These are phyloP conservation scores for Chlorophyllum brunneum DNA, from an alignment of 768 basidiomycete species.

Conservation along the genomic window DNA sequence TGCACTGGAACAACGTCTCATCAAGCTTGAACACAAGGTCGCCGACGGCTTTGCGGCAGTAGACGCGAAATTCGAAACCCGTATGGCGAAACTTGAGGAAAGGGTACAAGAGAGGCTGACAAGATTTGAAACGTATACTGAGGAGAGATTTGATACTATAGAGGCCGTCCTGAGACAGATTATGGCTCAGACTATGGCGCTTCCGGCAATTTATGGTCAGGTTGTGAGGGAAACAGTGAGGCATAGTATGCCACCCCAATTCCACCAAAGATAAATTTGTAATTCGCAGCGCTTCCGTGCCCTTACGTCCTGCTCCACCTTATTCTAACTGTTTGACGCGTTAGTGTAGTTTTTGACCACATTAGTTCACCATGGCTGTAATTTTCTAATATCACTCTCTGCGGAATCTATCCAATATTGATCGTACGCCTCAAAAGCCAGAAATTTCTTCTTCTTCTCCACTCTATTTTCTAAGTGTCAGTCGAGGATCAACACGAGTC, in stretches of 20 bases:
- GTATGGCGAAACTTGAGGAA: slow-evolving; percentile 22
- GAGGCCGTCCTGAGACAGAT: slow-evolving; percentile 24
- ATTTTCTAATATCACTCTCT: no score
- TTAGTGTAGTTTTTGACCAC: no score
- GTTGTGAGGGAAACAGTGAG: slow-evolving; percentile 18
- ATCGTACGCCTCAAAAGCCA: no score
- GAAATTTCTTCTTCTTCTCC: no score
- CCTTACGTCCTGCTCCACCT: no score
- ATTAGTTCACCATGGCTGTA: no score
- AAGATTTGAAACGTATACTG: slow-evolving; percentile 21
- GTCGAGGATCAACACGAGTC: neutral
- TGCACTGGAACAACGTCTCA: slow-evolving; percentile 27
- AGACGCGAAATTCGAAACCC: slow-evolving; percentile 21
- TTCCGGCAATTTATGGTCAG: slow-evolving; percentile 26
- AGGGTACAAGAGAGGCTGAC: slow-evolving; percentile 21
- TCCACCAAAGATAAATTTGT: no score
- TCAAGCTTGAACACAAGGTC: slow-evolving; percentile 26
- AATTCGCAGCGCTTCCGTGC: no score
- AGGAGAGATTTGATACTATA: slow-evolving; percentile 21
- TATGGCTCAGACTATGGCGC: slow-evolving; percentile 25
- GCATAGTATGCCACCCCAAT: slow-evolving; percentile 7
- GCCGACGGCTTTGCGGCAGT: slow-evolving; percentile 22
- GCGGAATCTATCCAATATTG: no score
- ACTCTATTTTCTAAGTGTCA: neutral
- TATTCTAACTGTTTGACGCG: no score